Evolutionary conservation across 2,329 filamentous ascomycete species (phyloP), one percentile per base, ranked within the genome.

Genomic region (Talaromyces albobiverticillius): DNA sequence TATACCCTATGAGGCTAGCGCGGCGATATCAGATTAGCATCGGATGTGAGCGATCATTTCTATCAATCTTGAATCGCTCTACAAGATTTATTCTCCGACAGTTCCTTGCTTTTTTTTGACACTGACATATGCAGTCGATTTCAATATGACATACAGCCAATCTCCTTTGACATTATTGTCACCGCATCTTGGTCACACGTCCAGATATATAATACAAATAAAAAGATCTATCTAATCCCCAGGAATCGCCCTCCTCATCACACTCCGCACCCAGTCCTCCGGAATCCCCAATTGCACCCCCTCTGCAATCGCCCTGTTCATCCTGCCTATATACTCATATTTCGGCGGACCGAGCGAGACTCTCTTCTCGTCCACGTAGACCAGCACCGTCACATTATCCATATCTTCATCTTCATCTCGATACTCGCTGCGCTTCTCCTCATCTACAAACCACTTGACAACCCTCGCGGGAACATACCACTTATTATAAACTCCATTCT

Each of bases 221-320:
- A n/a, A n/a, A n/a, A n/a, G n/a, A n/a, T n/a, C n/a, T n/a, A n/a
- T n/a, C n/a, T n/a, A n/a, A n/a, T n/a, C n/a, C n/a, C n/a, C n/a
- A n/a, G 42, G 42, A 55, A 75, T 71, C 54, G 63, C 70, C 57
- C 58, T 65, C 60, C 73, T 66, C 63, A 76, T 67, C 20, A 75
- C 70, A 34, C 63, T 63, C 23, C 70, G 63, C 14, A 71, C 63
- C 73, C 73, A 73, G 23, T 56, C 46, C 47, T 32, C 53, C 8
- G 67, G 62, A 43, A 73, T 58, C 16, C 73, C 73, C 47, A 75
- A 60, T 20, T 51, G 54, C 42, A 67, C 64, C 6, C 67, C 65
- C 60, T 76, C 72, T 8, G 62, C 54, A 59, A 75, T 72, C n/a
- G 64, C 73, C 29, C 73, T 64, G 56, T 75, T 74, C 72, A 75